Evolutionary conservation across 2,329 filamentous ascomycete species (phyloP), one percentile per base, ranked within the genome.

Genomic region (Emydomyces testavorans): DNA sequence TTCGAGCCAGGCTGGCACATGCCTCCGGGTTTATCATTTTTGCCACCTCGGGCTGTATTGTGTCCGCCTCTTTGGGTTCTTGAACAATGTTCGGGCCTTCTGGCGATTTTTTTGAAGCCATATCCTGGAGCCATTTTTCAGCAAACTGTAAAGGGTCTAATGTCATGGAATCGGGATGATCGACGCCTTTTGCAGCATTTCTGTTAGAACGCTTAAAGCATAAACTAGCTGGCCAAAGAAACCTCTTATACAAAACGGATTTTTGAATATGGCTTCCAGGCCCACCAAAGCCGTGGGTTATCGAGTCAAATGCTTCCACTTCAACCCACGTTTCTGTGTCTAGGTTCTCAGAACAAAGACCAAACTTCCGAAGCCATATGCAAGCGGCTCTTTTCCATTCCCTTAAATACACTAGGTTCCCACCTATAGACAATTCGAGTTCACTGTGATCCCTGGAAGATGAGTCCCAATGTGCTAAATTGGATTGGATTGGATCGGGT

Each of bases 191-290:
- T 32, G 51, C 51, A 15, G 50, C 42, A 5, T 47, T 42, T 39
- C 58, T 53, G n/a, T 53, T 59, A 35, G 54, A 54, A 41, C 66
- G 62, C 48, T 54, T 58, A 52, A 71, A 71, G 54, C 66, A 70
- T 50, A 67, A 65, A 18, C 60, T 57, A 24, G 66, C 64, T 16
- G 69, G 69, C 69, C 69, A 72, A 43, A 69, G 56, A 45, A 71
- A 63, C 20, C 65, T 64, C 53, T 65, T 68, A 51, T 67, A 57
- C 21, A 62, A 59, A 49, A 64, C 55, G 57, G 57, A 45, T 48
- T 52, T 49, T 59, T 58, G 39, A 59, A 57, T 47, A 49, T 57
- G 35, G 10, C 13, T 60, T 54, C 52, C 55, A 55, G 34, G 56
- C 54, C 26, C 21, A 31, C 28, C 26, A 21, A 16, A 23, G 23